Conservation (phyloP, 768 basidiomycete species). For the Amanita molliuscula region DNA sequence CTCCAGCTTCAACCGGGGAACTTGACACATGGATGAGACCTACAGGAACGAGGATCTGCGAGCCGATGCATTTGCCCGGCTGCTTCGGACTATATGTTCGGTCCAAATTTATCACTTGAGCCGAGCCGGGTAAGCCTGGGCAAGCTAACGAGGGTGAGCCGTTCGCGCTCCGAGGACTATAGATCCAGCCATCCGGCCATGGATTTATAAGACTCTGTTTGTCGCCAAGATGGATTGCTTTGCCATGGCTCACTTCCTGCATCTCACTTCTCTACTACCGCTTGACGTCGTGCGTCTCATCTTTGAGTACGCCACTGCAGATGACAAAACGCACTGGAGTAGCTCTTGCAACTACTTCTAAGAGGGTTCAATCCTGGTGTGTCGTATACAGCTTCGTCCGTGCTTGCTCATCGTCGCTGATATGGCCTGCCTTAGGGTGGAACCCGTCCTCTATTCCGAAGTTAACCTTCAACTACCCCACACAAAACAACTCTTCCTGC, state of each 20-base stretch:
- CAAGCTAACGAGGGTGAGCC: conserved; percentile 1
- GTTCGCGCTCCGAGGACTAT: conserved; percentile 6
- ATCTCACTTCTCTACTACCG: conserved; percentile 16
- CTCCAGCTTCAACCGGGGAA: not conserved
- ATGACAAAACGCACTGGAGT: conserved; percentile 21
- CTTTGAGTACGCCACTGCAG: conserved; percentile 21
- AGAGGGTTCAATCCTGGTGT: conserved; percentile 22
- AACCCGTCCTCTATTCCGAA: conserved; percentile 23
- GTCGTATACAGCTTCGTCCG: not conserved
- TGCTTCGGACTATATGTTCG: not conserved
- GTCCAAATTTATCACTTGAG: not conserved
- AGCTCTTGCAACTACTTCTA: conserved; percentile 21
- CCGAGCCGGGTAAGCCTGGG: not conserved
- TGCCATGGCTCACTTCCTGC: conserved; percentile 4
- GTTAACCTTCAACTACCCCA: conserved; percentile 22
- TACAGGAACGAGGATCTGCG: too few relatives aligned
- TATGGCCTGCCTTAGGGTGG: conserved; percentile 17
- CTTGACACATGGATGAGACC: not conserved
- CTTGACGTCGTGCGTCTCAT: conserved; percentile 26
- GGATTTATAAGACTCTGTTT: conserved; percentile 1
- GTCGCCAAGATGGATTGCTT: not conserved
- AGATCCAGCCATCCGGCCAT: not conserved
- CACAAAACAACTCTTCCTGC: conserved; percentile 23
- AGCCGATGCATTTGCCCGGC: not conserved
- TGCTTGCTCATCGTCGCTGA: not conserved